Conservation (phyloP, 1,139 yeast species). For the Suhomyces choctaworum region DNA sequence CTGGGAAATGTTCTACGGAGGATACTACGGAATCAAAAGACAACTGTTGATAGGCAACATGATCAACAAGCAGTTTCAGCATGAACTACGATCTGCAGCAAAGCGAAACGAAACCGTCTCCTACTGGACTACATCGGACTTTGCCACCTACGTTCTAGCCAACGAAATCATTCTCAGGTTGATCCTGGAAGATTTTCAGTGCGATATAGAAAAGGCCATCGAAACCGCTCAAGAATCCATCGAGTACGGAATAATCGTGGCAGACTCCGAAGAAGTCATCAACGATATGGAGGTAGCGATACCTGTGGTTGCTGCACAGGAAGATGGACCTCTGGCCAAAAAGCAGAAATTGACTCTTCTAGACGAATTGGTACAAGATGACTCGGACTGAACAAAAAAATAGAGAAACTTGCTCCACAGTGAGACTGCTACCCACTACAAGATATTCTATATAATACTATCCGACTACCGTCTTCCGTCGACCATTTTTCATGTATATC, state of each 20-base stretch:
- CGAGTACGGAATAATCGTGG: slow-evolving; percentile 56
- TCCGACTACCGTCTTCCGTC: no score
- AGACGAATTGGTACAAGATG: slow-evolving; percentile 9
- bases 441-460: no score
- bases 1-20: slow-evolving; percentile 53
- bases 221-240: slow-evolving; percentile 45
- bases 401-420: not conserved
- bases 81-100: slow-evolving; percentile 27
- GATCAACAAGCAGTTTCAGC: slow-evolving; percentile 30
- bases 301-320: not conserved
- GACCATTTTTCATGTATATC: no score
- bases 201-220: slow-evolving; percentile 44
- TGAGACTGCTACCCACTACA: no score
- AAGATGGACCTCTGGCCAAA: slow-evolving; percentile 4
- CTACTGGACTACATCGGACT: slow-evolving; percentile 63
- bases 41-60: slow-evolving; percentile 51
- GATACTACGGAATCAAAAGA: slow-evolving; percentile 61
- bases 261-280: slow-evolving; percentile 38
- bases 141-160: slow-evolving; percentile 58
- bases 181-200: slow-evolving; percentile 47
- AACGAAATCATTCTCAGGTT: slow-evolving; percentile 60
- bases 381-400: not conserved
- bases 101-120: slow-evolving; percentile 43
- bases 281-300: slow-evolving; percentile 27
- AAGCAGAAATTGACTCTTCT: slow-evolving; percentile 5